phyloP scores from a whole-genome alignment of 2,329 filamentous ascomycete species.

The Harringtonia aguacate region DNA sequence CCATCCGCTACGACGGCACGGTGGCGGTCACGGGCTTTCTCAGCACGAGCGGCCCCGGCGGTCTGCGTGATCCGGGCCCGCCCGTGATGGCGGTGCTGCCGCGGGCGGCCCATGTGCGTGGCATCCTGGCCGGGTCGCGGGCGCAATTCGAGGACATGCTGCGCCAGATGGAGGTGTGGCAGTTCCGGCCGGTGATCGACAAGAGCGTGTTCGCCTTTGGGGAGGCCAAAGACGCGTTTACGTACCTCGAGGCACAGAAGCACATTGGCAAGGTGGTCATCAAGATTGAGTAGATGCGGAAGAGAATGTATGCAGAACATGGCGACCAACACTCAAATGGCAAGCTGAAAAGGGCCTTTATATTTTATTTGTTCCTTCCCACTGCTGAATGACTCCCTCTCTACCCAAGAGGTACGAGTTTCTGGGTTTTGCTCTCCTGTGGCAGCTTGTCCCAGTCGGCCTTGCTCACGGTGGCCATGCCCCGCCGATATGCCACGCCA shows the following conservation, averaged over 20 bases:
- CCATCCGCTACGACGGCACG: slow-evolving; percentile 21
- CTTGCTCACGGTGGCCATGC: no score
- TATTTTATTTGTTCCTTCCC: no score
- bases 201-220: slow-evolving; percentile 26
- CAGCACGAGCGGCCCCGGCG: slow-evolving; percentile 31
- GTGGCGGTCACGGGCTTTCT: slow-evolving; percentile 31
- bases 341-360: no score
- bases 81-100: slow-evolving; percentile 35
- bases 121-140: slow-evolving; percentile 29
- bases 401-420: no score
- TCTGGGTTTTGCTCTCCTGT: no score
- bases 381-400: no score
- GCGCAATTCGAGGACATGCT: slow-evolving; percentile 32
- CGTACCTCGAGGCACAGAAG: slow-evolving; percentile 42
- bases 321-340: no score
- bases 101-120: slow-evolving; percentile 21
- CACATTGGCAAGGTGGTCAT: slow-evolving; percentile 47
- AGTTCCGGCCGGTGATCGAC: slow-evolving; percentile 31
- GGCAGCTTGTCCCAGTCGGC: no score
- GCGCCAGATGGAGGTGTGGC: slow-evolving; percentile 27
- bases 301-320: no score
- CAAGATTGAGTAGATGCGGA: no score
- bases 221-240: slow-evolving; percentile 32
- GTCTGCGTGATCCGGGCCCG: not conserved
- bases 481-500: no score